A percentile compares a stretch with the other conserved stretches of the same genome.
Conservation (phyloP, 805 yeast species). For the Kuraishia capsulata region DNA sequence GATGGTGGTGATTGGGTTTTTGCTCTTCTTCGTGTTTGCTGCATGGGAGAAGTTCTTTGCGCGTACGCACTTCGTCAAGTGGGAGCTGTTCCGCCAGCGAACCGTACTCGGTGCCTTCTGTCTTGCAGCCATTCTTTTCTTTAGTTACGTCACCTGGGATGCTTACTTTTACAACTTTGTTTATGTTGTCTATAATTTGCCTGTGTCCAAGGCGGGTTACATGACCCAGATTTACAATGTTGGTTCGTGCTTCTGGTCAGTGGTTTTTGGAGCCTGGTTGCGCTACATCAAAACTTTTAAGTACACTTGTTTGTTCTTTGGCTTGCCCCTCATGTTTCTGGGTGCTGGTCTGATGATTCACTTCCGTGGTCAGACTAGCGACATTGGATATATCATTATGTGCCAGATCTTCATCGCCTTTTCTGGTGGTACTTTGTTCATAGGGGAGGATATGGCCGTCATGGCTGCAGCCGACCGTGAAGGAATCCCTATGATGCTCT, state of each 20-base stretch:
- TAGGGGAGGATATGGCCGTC: slow-evolving; percentile 20
- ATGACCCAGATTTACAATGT: slow-evolving; percentile 15
- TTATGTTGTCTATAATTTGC: slow-evolving; percentile 13
- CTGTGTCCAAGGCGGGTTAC: slow-evolving; percentile 14
- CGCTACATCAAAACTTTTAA: slow-evolving; percentile 14
- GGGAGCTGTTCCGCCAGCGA: slow-evolving; percentile 13
- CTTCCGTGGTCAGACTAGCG: slow-evolving; percentile 12
- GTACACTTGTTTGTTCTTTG: slow-evolving; percentile 12
- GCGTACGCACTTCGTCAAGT: slow-evolving; percentile 15
- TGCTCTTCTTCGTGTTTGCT: slow-evolving; percentile 22
- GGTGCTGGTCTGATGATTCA: slow-evolving; percentile 17
- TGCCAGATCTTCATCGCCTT: slow-evolving; percentile 26
- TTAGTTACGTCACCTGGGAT: slow-evolving; percentile 17
- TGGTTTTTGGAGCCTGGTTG: slow-evolving; percentile 12
- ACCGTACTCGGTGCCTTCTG: slow-evolving; percentile 18
- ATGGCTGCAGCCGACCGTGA: slow-evolving; percentile 31
- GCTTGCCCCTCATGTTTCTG: slow-evolving; percentile 12
- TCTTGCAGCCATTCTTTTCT: slow-evolving; percentile 8
- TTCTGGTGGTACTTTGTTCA: slow-evolving; percentile 28
- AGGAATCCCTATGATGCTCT: slow-evolving; percentile 28
- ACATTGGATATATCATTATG: slow-evolving; percentile 16
- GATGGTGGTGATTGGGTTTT: slow-evolving; percentile 31
- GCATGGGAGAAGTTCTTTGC: slow-evolving; percentile 26
- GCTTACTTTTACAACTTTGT: slow-evolving; percentile 12
- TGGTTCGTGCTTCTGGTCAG: slow-evolving; percentile 15